phyloP scores from a whole-genome alignment of 2,329 filamentous ascomycete species.

The Coccinonectria pachysandricola region DNA sequence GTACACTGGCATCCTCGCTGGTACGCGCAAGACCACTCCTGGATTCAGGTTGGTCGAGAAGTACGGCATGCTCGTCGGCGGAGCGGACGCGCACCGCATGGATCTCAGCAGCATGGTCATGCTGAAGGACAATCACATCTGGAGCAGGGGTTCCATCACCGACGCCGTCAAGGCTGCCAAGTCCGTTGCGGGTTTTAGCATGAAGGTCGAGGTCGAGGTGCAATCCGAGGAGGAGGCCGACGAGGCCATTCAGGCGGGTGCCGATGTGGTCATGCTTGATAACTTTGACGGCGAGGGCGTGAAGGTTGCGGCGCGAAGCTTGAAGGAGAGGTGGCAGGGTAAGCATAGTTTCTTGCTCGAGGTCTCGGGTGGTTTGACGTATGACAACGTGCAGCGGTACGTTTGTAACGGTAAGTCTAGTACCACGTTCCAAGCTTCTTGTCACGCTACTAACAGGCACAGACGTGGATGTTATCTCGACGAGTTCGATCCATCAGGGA shows the following conservation, averaged over 20 bases:
- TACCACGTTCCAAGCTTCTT: not conserved
- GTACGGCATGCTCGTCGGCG: slow-evolving; percentile 92
- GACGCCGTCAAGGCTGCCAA: slow-evolving; percentile 78
- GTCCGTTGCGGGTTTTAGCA: slow-evolving; percentile 72
- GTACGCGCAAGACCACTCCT: slow-evolving; percentile 93
- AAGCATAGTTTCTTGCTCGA: slow-evolving; percentile 71
- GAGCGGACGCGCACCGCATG: slow-evolving; percentile 83
- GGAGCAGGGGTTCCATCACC: slow-evolving; percentile 78
- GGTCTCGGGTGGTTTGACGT: slow-evolving; percentile 80
- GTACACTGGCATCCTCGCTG: slow-evolving; percentile 77
- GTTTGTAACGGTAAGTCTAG: slow-evolving; percentile 55
- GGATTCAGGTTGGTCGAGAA: slow-evolving; percentile 95
- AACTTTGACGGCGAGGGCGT: slow-evolving; percentile 82
- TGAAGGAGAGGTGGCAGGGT: slow-evolving; percentile 74
- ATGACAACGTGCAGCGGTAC: slow-evolving; percentile 74
- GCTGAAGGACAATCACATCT: slow-evolving; percentile 98
- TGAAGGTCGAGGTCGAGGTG: slow-evolving; percentile 96
- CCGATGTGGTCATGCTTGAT: slow-evolving; percentile 94
- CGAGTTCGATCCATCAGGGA: slow-evolving; percentile 93
- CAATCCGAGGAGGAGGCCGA: slow-evolving; percentile 81
- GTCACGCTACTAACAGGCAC: slow-evolving; percentile 9
- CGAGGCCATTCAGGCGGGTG: slow-evolving; percentile 81
- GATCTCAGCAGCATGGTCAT: slow-evolving; percentile 94
- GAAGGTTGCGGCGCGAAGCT: slow-evolving; percentile 57
- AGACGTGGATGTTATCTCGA: slow-evolving; percentile 93